Evolutionary conservation across 2,329 filamentous ascomycete species (phyloP).

Genomic region (Penicillium sp.): DNA sequence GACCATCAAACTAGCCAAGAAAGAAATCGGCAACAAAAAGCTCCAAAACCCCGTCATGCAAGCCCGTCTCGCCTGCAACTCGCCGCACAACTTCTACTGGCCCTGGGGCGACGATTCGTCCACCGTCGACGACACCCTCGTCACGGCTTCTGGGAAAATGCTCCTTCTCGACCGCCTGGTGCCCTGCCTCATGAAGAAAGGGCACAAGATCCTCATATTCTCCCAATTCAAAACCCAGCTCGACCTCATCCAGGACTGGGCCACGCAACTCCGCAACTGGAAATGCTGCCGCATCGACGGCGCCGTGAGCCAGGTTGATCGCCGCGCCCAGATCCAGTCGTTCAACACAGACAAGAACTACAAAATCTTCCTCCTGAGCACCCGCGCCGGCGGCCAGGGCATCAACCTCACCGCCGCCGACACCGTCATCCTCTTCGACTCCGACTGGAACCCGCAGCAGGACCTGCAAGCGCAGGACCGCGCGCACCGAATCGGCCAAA

Average conservation of each 20-base stretch:
- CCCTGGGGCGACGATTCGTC: slow-evolving; percentile 67
- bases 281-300: slow-evolving; percentile 87
- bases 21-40: slow-evolving; percentile 86
- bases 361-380: slow-evolving; percentile 83
- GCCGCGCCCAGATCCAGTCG: slow-evolving; percentile 65
- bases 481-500: slow-evolving; percentile 92
- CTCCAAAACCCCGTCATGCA: slow-evolving; percentile 92
- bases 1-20: slow-evolving; percentile 57
- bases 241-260: slow-evolving; percentile 86
- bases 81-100: slow-evolving; percentile 94
- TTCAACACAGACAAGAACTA: slow-evolving; percentile 65
- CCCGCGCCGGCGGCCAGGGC: slow-evolving; percentile 86
- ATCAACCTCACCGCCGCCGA: slow-evolving; percentile 92
- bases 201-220: slow-evolving; percentile 92
- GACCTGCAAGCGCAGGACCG: slow-evolving; percentile 96
- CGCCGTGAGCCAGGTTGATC: slow-evolving; percentile 69
- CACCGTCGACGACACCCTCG: slow-evolving; percentile 70
- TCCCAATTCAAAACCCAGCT: slow-evolving; percentile 95
- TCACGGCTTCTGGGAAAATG: slow-evolving; percentile 93
- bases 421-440: slow-evolving; percentile 88
- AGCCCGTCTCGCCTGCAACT: slow-evolving; percentile 85
- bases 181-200: slow-evolving; percentile 65
- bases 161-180: slow-evolving; percentile 84
- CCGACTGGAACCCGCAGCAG: slow-evolving; percentile 93
- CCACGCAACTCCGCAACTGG: slow-evolving; percentile 71